Evolutionary conservation across 2,329 filamentous ascomycete species (phyloP).

Genomic region (Leptographium galeiforme): DNA sequence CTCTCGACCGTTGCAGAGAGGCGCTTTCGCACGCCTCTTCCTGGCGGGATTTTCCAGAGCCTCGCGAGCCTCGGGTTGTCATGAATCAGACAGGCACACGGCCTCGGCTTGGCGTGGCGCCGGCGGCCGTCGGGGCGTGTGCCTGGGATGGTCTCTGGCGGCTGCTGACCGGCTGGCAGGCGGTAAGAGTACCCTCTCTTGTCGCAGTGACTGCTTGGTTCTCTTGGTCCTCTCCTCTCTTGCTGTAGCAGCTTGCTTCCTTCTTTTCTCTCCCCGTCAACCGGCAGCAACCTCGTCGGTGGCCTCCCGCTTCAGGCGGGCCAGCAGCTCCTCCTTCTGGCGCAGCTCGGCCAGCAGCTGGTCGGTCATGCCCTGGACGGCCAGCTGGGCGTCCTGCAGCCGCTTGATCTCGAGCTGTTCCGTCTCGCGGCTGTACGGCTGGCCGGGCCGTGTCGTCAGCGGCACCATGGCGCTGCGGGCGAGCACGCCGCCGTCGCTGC

Average conservation of each 20-base stretch:
- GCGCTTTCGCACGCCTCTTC: too few species aligned
- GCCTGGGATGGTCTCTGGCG: too few species aligned
- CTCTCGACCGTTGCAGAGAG: too few species aligned
- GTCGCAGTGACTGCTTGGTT: too few species aligned
- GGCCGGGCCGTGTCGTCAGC: conserved; percentile 47
- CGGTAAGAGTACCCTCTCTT: too few species aligned
- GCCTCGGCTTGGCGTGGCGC: too few species aligned
- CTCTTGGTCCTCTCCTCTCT: background rate
- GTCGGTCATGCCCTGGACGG: conserved; percentile 47
- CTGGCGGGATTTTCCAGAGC: too few species aligned
- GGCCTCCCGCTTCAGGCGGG: conserved; percentile 42
- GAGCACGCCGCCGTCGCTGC: conserved; percentile 38
- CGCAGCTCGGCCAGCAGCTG: conserved; percentile 47
- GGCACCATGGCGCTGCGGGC: conserved; percentile 67
- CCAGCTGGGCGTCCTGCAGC: conserved; percentile 48
- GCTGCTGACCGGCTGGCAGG: too few species aligned
- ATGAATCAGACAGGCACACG: too few species aligned
- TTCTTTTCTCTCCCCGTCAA: conserved; percentile 3
- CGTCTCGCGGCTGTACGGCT: conserved; percentile 61
- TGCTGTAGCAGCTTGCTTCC: too few species aligned
- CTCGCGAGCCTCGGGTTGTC: too few species aligned
- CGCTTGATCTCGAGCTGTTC: conserved; percentile 50
- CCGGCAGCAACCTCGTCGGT: conserved; percentile 9
- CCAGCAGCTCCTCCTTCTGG: conserved; percentile 48
- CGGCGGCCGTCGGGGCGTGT: too few species aligned